These are phyloP conservation scores for Macrocystidia cucumis DNA, from an alignment of 1,284 basidiomycete species.

Conservation along the genomic window DNA sequence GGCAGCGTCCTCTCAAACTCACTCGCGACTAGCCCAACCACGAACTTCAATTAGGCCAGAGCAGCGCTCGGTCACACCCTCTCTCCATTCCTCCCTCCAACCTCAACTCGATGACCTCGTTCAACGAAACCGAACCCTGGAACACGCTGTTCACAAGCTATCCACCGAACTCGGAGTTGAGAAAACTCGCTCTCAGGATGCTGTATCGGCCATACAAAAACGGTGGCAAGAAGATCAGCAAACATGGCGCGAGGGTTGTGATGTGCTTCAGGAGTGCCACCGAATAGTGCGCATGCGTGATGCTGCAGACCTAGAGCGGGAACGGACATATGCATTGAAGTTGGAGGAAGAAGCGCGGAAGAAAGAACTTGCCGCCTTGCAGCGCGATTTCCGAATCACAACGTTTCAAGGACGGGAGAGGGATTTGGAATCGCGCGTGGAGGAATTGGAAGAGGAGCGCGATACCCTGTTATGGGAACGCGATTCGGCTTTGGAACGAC, in stretches of 20 bases:
- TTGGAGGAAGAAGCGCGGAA: slow-evolving; percentile 42
- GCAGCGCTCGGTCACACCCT: too few species aligned
- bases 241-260: slow-evolving; percentile 54
- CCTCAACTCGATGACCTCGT: slow-evolving; percentile 63
- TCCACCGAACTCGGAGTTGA: slow-evolving; percentile 36
- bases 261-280: slow-evolving; percentile 53
- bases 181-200: slow-evolving; percentile 32
- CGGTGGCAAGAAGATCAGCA: slow-evolving; percentile 44
- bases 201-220: slow-evolving; percentile 33
- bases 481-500: slow-evolving; percentile 21
- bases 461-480: slow-evolving; percentile 23
- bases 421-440: slow-evolving; percentile 46
- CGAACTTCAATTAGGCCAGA: too few species aligned
- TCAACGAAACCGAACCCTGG: slow-evolving; percentile 51
- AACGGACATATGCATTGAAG: slow-evolving; percentile 37
- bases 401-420: slow-evolving; percentile 55
- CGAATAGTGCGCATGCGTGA: slow-evolving; percentile 54
- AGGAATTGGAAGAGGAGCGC: slow-evolving; percentile 33
- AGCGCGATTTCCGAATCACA: slow-evolving; percentile 56
- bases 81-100: slow-evolving; percentile 49
- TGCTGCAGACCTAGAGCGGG: slow-evolving; percentile 42
- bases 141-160: slow-evolving; percentile 48
- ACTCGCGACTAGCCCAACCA: too few species aligned
- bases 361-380: slow-evolving; percentile 47
- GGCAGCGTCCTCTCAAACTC: too few species aligned